Base-by-base conservation (phyloP, 2,329 filamentous ascomycete species). In the Claviceps sorghi region DNA sequence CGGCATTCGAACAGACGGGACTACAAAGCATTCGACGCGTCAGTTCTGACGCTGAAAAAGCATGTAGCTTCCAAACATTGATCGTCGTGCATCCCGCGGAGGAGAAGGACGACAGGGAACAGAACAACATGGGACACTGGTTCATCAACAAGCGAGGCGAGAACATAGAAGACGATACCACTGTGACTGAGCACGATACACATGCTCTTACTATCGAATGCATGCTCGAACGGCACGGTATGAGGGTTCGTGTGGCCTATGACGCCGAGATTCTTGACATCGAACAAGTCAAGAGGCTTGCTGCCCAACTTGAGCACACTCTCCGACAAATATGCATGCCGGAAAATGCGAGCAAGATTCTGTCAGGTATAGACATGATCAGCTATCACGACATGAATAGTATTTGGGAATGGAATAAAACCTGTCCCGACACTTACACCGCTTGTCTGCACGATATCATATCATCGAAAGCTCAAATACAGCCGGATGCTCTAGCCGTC, bases 1-100 rank as follows among this genome's bases (percentile, higher is more conserved):
- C 55, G 6, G 50, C 42, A 0, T 55, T 48, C 36, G 56, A 59
- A 41, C 56, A 59, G n/a, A 55, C 53, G 10, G 58, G 58, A 1
- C 43, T 60, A 7, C 52, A 54, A 26, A 19, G 22, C 3, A 59
- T 59, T 21, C 41, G 53, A 8, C 53, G 52, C 13, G 42, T 58
- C 11, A 48, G 52, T 30, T n/a, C 43, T 13, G 43, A 50, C 13
- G 41, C 50, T 2, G 47, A 46, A 38, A 29, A 22, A n/a, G 56
- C 54, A 9, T 56, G 55, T 32, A 38, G 22, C 0, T 59, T 58
- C 49, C 54, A 55, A 6, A 56, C 55, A 5, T 42, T 58, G 10
- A 48, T 58, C 11, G 53, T 58, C 10, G 49, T 58, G 10, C 58
- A 59, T 40, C 58, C 56, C 3, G 51, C 22, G 13, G 49, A 45